Evolutionary conservation across 2,329 filamentous ascomycete genomes (phyloP), one percentile per base, ranked within the genome.

Genomic region (Colletotrichum incanum): DNA sequence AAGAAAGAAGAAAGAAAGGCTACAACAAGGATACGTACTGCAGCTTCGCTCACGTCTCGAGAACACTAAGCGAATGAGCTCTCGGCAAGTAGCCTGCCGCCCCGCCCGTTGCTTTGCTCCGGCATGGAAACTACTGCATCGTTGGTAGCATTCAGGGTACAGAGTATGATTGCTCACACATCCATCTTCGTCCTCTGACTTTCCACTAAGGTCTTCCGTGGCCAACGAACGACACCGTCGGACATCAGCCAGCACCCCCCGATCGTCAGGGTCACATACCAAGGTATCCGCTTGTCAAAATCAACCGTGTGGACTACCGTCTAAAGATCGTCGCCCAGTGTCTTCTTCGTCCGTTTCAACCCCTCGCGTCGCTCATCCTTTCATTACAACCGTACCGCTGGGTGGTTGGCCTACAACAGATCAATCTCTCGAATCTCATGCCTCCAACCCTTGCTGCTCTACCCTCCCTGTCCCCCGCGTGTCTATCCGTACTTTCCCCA

Each of bases 301-400:
- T 34, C 28, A 65, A 63, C 50, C 23, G 61, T 52, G n/a, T 31
- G 26, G 65, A 59, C 54, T 28, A 52, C 37, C 50, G 52, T 69
- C 39, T 59, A 52, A 54, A 69, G 52, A 72, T 69, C 65, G 52
- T 59, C 65, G 28, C 54, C 28, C 59, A 64, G 50, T 31, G 65
- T 52, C 50, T 37, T 49, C 37, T 34, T 64, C 54, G 54, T 56
- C 45, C 54, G 69, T 69, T 72, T 72, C 69, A 69, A 47, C 37
- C 28, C 54, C 45, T 69, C 65, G 59, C 69, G 60, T 64, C 52
- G n/a, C 65, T 68, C 54, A 52, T 64, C 69, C 58, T 72, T 72
- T 59, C 59, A 62, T 63, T 63, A 50, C 45, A 55, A 50, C 64
- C 56, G 50, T 62, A 58, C 59, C 47, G 68, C 43, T 31, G 68